Percentiles rank a stretch among this genome's conserved stretches.
Conservation (phyloP, 2,329 filamentous ascomycete genomes). For the Ceratocystiopsis brevicomis region DNA sequence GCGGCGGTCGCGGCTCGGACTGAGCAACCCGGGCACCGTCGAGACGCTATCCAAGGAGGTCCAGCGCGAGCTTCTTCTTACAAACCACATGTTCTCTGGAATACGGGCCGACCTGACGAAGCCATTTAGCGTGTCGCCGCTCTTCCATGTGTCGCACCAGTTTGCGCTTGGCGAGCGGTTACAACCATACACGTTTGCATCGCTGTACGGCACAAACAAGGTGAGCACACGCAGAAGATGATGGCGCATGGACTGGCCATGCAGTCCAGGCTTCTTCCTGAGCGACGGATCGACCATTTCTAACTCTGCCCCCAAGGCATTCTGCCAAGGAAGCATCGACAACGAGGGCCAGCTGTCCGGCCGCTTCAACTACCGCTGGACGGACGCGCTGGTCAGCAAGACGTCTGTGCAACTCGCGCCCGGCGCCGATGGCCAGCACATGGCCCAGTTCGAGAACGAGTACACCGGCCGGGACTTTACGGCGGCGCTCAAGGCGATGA, state of each 20-base stretch:
- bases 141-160: slow-evolving; percentile 95
- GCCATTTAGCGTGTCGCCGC: slow-evolving; percentile 76
- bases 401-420: slow-evolving; percentile 70
- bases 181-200: slow-evolving; percentile 88
- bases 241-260: too few relatives aligned
- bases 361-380: slow-evolving; percentile 87
- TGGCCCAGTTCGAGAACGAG: slow-evolving; percentile 89
- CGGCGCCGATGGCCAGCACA: slow-evolving; percentile 51
- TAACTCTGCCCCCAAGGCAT: slow-evolving; percentile 39
- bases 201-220: slow-evolving; percentile 82
- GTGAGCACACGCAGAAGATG: slow-evolving; percentile 25
- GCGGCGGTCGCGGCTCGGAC: slow-evolving; percentile 68
- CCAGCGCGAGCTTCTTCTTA: slow-evolving; percentile 87
- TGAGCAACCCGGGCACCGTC: slow-evolving; percentile 81
- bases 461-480: slow-evolving; percentile 89
- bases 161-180: slow-evolving; percentile 87
- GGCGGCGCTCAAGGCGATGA: slow-evolving; percentile 79
- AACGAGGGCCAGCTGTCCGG: slow-evolving; percentile 77
- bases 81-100: slow-evolving; percentile 92
- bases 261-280: too few relatives aligned
- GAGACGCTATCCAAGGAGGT: slow-evolving; percentile 77
- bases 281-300: too few relatives aligned
- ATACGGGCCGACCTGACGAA: slow-evolving; percentile 93
- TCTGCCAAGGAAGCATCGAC: slow-evolving; percentile 88
- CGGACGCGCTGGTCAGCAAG: slow-evolving; percentile 59